These are phyloP conservation scores for Yarrowia sp. DNA, from an alignment of 805 yeast genomes.

Conservation along the genomic window DNA sequence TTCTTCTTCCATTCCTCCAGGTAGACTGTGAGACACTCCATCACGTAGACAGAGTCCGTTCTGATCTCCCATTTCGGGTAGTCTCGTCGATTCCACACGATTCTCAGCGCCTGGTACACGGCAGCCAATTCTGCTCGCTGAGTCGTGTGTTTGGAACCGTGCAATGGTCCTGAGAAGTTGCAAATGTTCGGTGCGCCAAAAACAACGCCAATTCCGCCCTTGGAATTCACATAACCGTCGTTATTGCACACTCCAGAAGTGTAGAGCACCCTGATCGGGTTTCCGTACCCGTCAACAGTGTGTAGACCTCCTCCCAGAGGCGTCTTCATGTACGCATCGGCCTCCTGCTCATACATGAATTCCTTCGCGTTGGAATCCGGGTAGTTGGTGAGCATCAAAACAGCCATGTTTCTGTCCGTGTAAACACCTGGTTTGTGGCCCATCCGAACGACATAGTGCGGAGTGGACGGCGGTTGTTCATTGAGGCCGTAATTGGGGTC, in stretches of 20 bases:
- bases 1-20: constrained; percentile 61
- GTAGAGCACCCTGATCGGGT: constrained; percentile 12
- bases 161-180: constrained; percentile 62
- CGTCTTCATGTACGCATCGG: constrained; percentile 25
- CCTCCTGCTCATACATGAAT: constrained; percentile 21
- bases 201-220: constrained; percentile 79
- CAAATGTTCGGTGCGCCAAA: constrained; percentile 63
- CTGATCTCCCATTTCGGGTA: constrained; percentile 53
- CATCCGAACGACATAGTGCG: constrained; percentile 19
- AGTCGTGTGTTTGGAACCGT: constrained; percentile 66
- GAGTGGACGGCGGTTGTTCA: constrained; percentile 13
- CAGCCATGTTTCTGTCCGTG: constrained; percentile 24
- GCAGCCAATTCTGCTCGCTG: constrained; percentile 84
- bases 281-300: constrained; percentile 12
- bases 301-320: constrained; percentile 20
- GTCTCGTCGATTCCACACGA: constrained; percentile 49
- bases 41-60: constrained; percentile 77
- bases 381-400: constrained; percentile 30
- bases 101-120: constrained; percentile 60
- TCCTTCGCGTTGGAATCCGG: constrained; percentile 33
- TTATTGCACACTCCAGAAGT: constrained; percentile 18
- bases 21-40: constrained; percentile 65
- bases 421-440: constrained; percentile 31
- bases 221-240: constrained; percentile 14
- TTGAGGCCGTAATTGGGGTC: constrained; percentile 5